A percentile compares a stretch with the other conserved stretches of the same genome.
Conservation (phyloP, 148 eudicot species). For the Oxyria digyna region DNA sequence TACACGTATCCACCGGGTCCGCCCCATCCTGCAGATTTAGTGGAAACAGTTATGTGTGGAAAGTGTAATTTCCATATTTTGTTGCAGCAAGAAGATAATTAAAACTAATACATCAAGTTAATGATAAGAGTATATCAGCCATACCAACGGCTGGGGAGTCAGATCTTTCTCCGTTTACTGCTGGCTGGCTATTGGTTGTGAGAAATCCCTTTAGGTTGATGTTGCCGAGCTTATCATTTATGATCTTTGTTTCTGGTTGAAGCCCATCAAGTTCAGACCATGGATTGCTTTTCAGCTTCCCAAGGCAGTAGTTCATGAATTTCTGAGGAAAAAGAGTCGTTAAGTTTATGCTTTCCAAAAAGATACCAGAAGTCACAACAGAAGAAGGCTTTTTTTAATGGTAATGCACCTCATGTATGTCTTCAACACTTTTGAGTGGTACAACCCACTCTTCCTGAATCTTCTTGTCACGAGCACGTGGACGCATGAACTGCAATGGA, state of each 20-base stretch:
- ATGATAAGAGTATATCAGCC: conserved; percentile 1
- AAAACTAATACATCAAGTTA: neutral
- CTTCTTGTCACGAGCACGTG: conserved; percentile 82
- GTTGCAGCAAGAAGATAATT: neutral
- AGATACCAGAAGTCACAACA: neutral
- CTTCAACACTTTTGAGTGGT: conserved; percentile 59
- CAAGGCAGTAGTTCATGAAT: conserved; percentile 67
- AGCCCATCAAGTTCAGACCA: conserved; percentile 97
- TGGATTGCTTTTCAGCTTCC: conserved; percentile 75
- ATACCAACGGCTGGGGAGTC: conserved; percentile 82
- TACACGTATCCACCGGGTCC: conserved; percentile 82
- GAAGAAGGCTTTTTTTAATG: neutral
- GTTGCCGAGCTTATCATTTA: conserved; percentile 49
- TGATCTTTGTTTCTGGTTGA: conserved; percentile 93
- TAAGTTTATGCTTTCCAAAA: conserved; percentile 5
- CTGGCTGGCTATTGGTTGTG: conserved; percentile 93
- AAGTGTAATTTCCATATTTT: neutral
- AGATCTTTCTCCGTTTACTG: conserved; percentile 79
- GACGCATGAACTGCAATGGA: conserved; percentile 68
- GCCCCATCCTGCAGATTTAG: conserved; percentile 67
- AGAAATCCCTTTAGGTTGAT: conserved; percentile 77
- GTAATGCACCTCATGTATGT: conserved; percentile 53
- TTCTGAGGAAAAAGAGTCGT: conserved; percentile 27
- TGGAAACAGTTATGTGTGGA: neutral
- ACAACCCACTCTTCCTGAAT: conserved; percentile 85